phyloP scores from a whole-genome alignment of 768 basidiomycete species.

The Lentinula detonsa region DNA sequence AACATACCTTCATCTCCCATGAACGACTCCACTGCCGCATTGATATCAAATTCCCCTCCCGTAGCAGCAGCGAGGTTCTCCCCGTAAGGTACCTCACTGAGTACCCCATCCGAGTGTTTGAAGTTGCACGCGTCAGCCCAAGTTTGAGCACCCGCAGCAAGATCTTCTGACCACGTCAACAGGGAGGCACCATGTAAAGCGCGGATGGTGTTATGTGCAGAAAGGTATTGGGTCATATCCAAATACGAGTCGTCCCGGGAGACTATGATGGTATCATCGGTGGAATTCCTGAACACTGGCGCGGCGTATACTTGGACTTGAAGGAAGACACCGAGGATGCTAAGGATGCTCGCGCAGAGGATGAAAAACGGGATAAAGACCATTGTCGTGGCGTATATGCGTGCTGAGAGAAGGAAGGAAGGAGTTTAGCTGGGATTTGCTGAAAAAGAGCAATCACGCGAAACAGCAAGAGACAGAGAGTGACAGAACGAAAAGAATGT shows the following conservation, averaged over 20 bases:
- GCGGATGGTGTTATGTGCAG: conserved; percentile 44
- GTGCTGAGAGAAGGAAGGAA: conserved; percentile 26
- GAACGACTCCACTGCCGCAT: conserved; percentile 40
- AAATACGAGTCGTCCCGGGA: conserved; percentile 17
- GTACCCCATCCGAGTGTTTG: conserved; percentile 36
- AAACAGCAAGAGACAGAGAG: not conserved
- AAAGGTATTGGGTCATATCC: conserved; percentile 30
- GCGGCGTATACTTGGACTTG: not conserved
- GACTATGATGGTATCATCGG: conserved; percentile 11
- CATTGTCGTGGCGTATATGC: conserved; percentile 13
- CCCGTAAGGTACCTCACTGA: conserved; percentile 38
- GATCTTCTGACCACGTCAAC: conserved; percentile 41
- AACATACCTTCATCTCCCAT: conserved; percentile 40
- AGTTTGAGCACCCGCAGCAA: conserved; percentile 39
- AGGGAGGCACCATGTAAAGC: conserved; percentile 31
- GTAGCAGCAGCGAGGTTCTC: conserved; percentile 54
- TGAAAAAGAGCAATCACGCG: not conserved
- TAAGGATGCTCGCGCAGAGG: conserved; percentile 2
- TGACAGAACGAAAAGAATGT: not conserved
- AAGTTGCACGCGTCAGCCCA: conserved; percentile 51
- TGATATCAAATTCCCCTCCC: conserved; percentile 32
- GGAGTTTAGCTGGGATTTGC: conserved; percentile 21
- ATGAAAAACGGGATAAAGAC: conserved; percentile 21
- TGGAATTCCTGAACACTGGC: not conserved
- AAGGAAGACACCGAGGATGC: conserved; percentile 11